These are phyloP conservation scores for Tulasnella sp. DNA, from an alignment of 768 basidiomycete genomes.

Conservation along the genomic window DNA sequence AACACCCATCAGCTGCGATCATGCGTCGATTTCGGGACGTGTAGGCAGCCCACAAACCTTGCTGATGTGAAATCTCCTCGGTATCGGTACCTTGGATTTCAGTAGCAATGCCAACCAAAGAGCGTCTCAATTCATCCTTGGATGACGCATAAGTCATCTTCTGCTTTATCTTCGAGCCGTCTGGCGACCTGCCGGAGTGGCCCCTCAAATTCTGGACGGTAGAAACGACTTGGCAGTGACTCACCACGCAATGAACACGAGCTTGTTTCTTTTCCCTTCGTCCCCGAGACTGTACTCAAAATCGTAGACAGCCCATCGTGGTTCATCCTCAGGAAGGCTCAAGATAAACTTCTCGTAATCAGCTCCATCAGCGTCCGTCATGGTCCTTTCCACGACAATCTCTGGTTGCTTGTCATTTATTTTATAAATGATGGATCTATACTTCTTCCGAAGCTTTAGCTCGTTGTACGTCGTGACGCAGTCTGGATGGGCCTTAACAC, in stretches of 20 bases:
- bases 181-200: conserved; percentile 59
- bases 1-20: neutral
- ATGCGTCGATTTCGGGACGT: neutral
- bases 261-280: conserved; percentile 73
- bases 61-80: conserved; percentile 57
- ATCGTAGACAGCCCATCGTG: conserved; percentile 89
- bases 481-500: conserved; percentile 43
- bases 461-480: conserved; percentile 52
- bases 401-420: conserved; percentile 50
- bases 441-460: conserved; percentile 63
- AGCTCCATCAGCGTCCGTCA: conserved; percentile 27
- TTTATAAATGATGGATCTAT: conserved; percentile 73
- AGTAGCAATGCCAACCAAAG: conserved; percentile 59
- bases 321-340: conserved; percentile 60
- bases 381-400: conserved; percentile 65
- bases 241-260: conserved; percentile 76
- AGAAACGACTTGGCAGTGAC: conserved; percentile 25
- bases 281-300: conserved; percentile 67
- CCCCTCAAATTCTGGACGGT: neutral
- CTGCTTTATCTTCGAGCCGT: conserved; percentile 67
- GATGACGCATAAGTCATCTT: conserved; percentile 94
- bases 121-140: conserved; percentile 59
- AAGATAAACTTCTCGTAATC: conserved; percentile 61
- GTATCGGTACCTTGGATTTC: conserved; percentile 82
- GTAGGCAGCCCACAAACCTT: conserved; percentile 36